These are phyloP conservation scores for Marasmius tenuissimus DNA, from an alignment of 1,284 basidiomycete species.

Conservation along the genomic window DNA sequence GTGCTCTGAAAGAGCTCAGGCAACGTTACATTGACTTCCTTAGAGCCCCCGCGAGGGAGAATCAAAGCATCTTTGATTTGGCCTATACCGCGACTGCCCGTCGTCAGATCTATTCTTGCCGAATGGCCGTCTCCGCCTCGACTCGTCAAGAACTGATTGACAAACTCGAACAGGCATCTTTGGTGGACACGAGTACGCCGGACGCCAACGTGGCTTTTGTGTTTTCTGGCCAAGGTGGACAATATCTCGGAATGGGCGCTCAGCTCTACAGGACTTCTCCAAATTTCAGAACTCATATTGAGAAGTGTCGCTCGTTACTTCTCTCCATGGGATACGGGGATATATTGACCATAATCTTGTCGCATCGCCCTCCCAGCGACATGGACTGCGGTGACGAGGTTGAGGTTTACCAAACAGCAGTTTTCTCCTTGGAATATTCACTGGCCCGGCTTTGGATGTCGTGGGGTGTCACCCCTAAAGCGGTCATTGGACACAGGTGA, in stretches of 20 bases:
- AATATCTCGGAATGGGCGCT: constrained; percentile 64
- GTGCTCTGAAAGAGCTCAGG: constrained; percentile 47
- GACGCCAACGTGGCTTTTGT: constrained; percentile 51
- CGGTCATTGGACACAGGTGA: constrained; percentile 68
- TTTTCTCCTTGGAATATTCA: constrained; percentile 62
- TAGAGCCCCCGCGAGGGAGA: constrained; percentile 23
- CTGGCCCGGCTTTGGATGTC: constrained; percentile 60
- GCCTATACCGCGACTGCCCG: constrained; percentile 68
- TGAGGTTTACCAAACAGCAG: constrained; percentile 51
- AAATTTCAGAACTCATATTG: constrained; percentile 48
- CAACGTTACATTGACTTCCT: constrained; percentile 48
- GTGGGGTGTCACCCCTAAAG: constrained; percentile 60
- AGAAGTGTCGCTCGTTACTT: constrained; percentile 57
- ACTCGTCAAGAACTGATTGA: constrained; percentile 43
- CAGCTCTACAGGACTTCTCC: constrained; percentile 48
- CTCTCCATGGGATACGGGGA: constrained; percentile 48
- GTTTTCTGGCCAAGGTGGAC: constrained; percentile 71
- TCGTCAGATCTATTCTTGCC: constrained; percentile 52
- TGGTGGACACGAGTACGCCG: constrained; percentile 24
- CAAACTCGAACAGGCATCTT: constrained; percentile 36
- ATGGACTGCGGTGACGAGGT: constrained; percentile 31
- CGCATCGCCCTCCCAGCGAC: constrained; percentile 15
- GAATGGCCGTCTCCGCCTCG: constrained; percentile 47
- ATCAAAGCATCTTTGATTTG: constrained; percentile 43
- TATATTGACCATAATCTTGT: constrained; percentile 44